A percentile compares a stretch with the other conserved stretches of the same genome.
These are phyloP conservation scores for Gossypium armourianum DNA, from an alignment of 441 rosid species.

Conservation along the genomic window DNA sequence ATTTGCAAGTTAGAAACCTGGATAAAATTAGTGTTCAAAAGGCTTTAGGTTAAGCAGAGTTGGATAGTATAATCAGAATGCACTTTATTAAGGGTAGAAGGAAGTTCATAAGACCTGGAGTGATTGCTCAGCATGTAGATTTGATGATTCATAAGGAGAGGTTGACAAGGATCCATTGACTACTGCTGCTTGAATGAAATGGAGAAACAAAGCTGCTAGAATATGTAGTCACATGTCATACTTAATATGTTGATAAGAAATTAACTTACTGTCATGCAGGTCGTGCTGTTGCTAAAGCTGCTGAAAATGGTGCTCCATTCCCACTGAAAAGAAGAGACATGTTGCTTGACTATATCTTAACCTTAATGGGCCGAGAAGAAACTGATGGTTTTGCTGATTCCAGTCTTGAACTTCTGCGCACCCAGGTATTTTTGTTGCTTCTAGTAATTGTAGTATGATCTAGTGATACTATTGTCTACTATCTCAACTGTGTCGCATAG, in stretches of 20 bases:
- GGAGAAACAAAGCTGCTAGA: background rate
- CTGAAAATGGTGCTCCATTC: constrained; percentile 66
- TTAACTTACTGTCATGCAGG: constrained; percentile 40
- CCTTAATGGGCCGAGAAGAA: constrained; percentile 92
- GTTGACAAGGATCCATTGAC: background rate
- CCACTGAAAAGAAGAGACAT: constrained; percentile 78
- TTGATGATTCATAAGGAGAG: background rate
- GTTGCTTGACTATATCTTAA: constrained; percentile 78
- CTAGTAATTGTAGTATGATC: constrained; percentile 12
- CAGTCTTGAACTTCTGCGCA: constrained; percentile 74
- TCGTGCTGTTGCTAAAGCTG: constrained; percentile 82
- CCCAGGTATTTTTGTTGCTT: constrained; percentile 50
- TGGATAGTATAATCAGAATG: background rate
- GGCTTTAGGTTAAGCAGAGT: background rate
- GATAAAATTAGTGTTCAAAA: background rate
- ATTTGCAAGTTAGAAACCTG: background rate
- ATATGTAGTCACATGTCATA: background rate
- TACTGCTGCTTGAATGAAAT: background rate
- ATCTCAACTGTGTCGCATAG: background rate
- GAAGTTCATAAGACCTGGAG: background rate
- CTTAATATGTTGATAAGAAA: background rate
- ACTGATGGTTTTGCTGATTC: constrained; percentile 74
- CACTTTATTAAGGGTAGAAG: background rate
- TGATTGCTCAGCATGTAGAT: background rate
- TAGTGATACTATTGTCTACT: background rate